These are phyloP conservation scores for Sarocladium kiliense DNA, from an alignment of 2,329 filamentous ascomycete species.

Conservation along the genomic window DNA sequence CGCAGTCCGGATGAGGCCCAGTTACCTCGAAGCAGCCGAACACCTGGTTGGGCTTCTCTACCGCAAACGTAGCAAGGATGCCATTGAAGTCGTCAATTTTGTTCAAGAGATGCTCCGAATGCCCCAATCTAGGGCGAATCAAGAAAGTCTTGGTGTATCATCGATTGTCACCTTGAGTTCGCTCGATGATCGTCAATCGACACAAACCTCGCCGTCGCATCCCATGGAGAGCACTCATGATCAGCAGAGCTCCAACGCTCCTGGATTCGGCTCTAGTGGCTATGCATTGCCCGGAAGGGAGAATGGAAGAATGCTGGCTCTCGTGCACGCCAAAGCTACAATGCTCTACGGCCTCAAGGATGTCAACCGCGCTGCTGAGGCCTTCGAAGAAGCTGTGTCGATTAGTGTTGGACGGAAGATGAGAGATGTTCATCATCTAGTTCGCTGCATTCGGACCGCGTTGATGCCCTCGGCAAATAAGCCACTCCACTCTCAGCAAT, in stretches of 20 bases:
- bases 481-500: conserved; percentile 10
- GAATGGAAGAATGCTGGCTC: conserved; percentile 86
- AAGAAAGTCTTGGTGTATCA: background rate
- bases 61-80: conserved; percentile 75
- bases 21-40: conserved; percentile 91
- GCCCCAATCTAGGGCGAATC: background rate
- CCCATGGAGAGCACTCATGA: background rate
- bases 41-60: conserved; percentile 88
- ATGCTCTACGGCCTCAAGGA: conserved; percentile 91
- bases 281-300: conserved; percentile 81
- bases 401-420: conserved; percentile 73
- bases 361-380: conserved; percentile 71
- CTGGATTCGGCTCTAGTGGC: conserved; percentile 11
- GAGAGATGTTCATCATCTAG: conserved; percentile 70
- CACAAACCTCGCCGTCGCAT: background rate
- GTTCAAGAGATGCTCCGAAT: conserved; percentile 70
- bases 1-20: conserved; percentile 77
- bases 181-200: background rate
- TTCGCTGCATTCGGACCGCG: conserved; percentile 69
- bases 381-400: conserved; percentile 91
- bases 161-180: background rate
- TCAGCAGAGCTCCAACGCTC: background rate
- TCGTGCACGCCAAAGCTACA: conserved; percentile 97
- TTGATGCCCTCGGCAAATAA: conserved; percentile 42
- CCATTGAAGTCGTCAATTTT: conserved; percentile 79